phyloP scores from a whole-genome alignment of 495 filamentous ascomycete species.

The Penicillium canariense region DNA sequence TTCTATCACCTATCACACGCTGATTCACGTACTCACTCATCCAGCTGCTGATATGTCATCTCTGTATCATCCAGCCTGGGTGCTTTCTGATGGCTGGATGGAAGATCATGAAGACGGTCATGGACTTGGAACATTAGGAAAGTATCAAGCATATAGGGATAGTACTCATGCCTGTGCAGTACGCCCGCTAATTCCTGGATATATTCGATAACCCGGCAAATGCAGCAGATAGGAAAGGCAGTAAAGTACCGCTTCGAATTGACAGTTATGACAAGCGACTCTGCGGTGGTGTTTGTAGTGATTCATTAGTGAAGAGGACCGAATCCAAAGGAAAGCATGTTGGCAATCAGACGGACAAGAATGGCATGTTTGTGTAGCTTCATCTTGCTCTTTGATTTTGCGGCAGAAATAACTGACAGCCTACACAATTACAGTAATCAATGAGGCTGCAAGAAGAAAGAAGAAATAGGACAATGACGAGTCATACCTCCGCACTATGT shows the following conservation, averaged over 20 bases:
- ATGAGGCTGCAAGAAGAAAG: neutral
- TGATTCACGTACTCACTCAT: neutral
- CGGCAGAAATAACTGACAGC: conserved; percentile 21
- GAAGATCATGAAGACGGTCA: conserved; percentile 45
- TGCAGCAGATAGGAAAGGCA: conserved; percentile 57
- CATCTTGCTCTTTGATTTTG: conserved; percentile 6
- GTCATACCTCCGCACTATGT: conserved; percentile 19
- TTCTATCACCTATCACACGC: no score
- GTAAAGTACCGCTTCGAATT: conserved; percentile 44
- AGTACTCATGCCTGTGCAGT: conserved; percentile 53
- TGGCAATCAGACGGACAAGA: conserved; percentile 37
- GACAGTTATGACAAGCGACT: neutral
- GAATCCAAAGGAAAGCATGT: conserved; percentile 43
- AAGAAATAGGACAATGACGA: neutral
- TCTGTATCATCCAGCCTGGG: neutral
- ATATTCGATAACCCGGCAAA: conserved; percentile 66
- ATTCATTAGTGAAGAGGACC: conserved; percentile 37
- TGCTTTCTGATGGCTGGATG: conserved; percentile 16
- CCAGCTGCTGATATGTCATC: neutral
- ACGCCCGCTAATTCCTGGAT: conserved; percentile 51
- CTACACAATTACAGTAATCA: conserved; percentile 4
- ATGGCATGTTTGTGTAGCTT: conserved; percentile 42
- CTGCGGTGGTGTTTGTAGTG: conserved; percentile 20
- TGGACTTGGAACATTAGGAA: conserved; percentile 53
- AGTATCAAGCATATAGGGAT: conserved; percentile 62